These are phyloP conservation scores for Asterochloris erici DNA, from an alignment of 139 green algal species.

Conservation along the genomic window DNA sequence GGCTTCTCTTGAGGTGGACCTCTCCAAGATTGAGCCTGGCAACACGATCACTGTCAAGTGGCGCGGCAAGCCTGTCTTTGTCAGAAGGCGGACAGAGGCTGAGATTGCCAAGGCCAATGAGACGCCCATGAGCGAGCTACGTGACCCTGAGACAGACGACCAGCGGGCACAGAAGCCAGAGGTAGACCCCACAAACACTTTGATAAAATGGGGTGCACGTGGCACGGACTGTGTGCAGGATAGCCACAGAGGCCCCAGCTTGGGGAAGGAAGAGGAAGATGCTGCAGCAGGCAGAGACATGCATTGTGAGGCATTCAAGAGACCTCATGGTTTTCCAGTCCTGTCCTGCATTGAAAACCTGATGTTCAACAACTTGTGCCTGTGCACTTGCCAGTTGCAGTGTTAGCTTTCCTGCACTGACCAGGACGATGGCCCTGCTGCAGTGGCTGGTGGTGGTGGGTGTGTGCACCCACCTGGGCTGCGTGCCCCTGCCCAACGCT, in stretches of 20 bases:
- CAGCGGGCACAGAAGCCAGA: slow-evolving; percentile 78
- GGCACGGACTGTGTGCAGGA: no score
- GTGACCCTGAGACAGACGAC: slow-evolving; percentile 87
- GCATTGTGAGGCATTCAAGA: no score
- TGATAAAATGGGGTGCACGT: no score
- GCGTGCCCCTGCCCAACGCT: slow-evolving; percentile 95
- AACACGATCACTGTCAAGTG: slow-evolving; percentile 97
- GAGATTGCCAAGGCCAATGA: slow-evolving; percentile 79
- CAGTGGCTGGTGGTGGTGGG: slow-evolving; percentile 98
- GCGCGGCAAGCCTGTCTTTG: slow-evolving; percentile 99
- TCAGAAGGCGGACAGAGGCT: slow-evolving; percentile 78
- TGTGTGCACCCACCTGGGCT: slow-evolving; percentile 99
- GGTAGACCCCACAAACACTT: slow-evolving; percentile 24
- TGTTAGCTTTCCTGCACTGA: no score
- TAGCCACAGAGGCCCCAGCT: no score
- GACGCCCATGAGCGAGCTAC: slow-evolving; percentile 73
- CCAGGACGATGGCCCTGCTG: slow-evolving; percentile 1
- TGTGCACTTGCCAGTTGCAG: no score
- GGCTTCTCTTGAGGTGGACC: slow-evolving; percentile 93
- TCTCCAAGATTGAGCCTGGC: slow-evolving; percentile 80
- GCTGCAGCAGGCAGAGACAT: no score
- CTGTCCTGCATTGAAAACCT: not conserved
- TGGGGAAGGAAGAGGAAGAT: no score
- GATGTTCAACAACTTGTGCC: no score
- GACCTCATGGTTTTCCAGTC: no score